Base-by-base conservation (phyloP, 306 rosid genomes). In the Medicago arabica region DNA sequence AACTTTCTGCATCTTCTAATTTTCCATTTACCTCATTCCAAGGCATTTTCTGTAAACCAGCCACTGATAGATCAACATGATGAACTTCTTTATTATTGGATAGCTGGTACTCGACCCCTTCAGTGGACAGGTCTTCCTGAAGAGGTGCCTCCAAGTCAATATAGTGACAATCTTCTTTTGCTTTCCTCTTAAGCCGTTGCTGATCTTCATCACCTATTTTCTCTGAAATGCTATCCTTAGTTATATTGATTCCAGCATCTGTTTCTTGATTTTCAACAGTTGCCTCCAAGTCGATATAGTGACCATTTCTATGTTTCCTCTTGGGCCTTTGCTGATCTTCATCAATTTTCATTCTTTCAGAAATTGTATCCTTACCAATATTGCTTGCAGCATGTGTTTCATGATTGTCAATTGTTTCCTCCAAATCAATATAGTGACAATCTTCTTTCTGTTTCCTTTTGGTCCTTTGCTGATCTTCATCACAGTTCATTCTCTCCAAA, bases 1-100 rank as follows among this genome's bases (percentile, higher is more conserved):
- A 84, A 71, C 46, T 78, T 72, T 80, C 85, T 73, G 77, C 92
- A 67, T 83, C 87, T 66, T 80, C 71, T 51, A 68, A 63, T 65
- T 60, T 72, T 19, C 18, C 82, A 68, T 79, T 82, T 55, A 55
- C 85, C 81, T 82, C 88, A 68, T 77, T 70, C 95, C 91, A 85
- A 47, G 81, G 78, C 74, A 77, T 78, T 67, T 78, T 75, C 58
- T 75, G 86, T 74, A 58, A 71, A 23, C 79, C 43, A 23, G 65
- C 60, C 40, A 54, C 50, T 65, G 93, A 82, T 73, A 87, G 83
- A 79, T 84, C 89, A 23, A 80, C 67, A 74, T 76, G 77, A 7
- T 55, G 81, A 63, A 84, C 83, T 76, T 77, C 85, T 76, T 86
- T 86, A 59, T 74, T 73, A 50, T 31, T 69, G 34, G 85, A 63